phyloP scores from a whole-genome alignment of 2,329 filamentous ascomycete genomes.

The Phaeosphaeria sp. region DNA sequence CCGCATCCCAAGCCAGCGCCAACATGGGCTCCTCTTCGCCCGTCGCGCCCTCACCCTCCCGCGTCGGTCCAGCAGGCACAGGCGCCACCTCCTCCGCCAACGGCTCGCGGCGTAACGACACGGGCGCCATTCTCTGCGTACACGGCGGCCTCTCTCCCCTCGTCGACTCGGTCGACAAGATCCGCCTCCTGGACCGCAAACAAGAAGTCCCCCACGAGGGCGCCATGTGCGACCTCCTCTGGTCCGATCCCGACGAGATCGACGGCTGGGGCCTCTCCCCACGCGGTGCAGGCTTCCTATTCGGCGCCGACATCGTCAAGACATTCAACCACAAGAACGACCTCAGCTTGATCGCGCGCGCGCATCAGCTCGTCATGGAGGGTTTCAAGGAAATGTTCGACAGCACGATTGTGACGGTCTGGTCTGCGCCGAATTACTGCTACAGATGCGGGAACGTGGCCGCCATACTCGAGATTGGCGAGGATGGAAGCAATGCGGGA shows the following conservation, averaged over 20 bases:
- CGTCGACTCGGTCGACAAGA: conserved; percentile 94
- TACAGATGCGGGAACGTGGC: conserved; percentile 9
- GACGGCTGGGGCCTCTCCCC: conserved; percentile 96
- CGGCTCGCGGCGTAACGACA: conserved; percentile 61
- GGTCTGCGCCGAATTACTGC: conserved; percentile 13
- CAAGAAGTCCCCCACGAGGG: conserved; percentile 99
- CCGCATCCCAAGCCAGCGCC: conserved; percentile 39
- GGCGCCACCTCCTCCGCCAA: conserved; percentile 75
- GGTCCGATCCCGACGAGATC: conserved; percentile 98
- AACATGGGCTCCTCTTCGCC: conserved; percentile 45
- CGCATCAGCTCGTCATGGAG: conserved; percentile 98
- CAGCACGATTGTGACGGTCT: conserved; percentile 95
- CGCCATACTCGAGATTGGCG: conserved; percentile 62
- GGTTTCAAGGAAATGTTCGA: conserved; percentile 98
- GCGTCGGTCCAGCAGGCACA: conserved; percentile 78
- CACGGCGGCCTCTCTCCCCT: conserved; percentile 92
- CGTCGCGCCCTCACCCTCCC: conserved; percentile 52
- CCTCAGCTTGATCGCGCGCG: conserved; percentile 87
- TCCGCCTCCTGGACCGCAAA: conserved; percentile 87
- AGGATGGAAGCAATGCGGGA: conserved; percentile 70
- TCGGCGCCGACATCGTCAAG: conserved; percentile 94
- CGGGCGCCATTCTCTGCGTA: conserved; percentile 83
- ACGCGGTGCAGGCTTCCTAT: conserved; percentile 92
- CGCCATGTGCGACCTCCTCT: conserved; percentile 97
- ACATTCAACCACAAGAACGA: conserved; percentile 94